Evolutionary conservation across 108 stramenopile species (phyloP).

Genomic region (Tribonema minus): DNA sequence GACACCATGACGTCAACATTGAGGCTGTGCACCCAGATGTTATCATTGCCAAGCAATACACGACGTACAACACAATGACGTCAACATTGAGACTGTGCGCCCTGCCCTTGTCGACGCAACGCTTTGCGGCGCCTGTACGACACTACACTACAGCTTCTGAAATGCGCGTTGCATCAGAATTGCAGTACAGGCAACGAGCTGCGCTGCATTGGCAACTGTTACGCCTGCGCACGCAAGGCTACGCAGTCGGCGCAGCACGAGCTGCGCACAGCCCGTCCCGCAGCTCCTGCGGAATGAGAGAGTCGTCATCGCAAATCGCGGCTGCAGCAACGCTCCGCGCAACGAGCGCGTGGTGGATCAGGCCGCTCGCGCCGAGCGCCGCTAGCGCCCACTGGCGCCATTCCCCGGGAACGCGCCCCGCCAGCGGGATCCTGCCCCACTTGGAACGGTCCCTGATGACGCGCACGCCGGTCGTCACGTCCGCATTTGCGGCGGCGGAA

Average conservation of each 20-base stretch:
- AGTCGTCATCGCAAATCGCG: not conserved
- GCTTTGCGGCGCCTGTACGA: too few species aligned
- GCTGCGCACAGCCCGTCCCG: not conserved
- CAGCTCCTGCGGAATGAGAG: not conserved
- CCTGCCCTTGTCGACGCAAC: too few species aligned
- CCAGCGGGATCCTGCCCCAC: constrained; percentile 31
- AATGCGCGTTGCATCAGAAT: too few species aligned
- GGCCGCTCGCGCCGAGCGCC: constrained; percentile 42
- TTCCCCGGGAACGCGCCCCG: constrained; percentile 16
- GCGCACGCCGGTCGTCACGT: not conserved
- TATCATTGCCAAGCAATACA: too few species aligned
- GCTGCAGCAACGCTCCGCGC: constrained; percentile 29
- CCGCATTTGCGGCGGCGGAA: constrained; percentile 1
- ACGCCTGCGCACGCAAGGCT: not conserved
- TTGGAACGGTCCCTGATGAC: constrained; percentile 32
- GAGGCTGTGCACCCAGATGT: too few species aligned
- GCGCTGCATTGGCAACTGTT: not conserved
- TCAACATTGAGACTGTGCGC: too few species aligned
- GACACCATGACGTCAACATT: too few species aligned
- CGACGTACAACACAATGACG: too few species aligned
- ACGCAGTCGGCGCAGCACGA: not conserved
- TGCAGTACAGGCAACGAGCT: too few species aligned
- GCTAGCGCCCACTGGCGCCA: constrained; percentile 29
- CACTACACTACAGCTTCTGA: too few species aligned
- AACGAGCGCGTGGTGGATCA: constrained; percentile 47